Evolutionary conservation across 139 green algal genomes (phyloP).

Genomic region (Parachlorella kessleri): DNA sequence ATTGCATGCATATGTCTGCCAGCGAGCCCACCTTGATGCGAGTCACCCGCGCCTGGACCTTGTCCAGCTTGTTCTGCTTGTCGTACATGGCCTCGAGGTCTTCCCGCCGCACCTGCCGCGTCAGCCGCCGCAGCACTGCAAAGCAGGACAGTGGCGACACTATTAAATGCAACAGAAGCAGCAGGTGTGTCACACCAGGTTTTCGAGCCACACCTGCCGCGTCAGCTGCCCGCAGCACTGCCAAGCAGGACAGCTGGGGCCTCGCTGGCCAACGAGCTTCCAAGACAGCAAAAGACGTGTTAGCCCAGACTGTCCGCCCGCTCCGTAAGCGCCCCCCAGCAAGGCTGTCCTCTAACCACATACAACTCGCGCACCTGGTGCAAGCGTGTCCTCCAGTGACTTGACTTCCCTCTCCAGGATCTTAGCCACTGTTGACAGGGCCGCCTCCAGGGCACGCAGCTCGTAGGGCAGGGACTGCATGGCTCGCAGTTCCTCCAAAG

Average conservation of each 20-base stretch:
- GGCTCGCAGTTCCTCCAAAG: conserved; percentile 8
- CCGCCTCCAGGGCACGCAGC: conserved; percentile 32
- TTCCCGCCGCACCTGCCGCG: conserved; percentile 4
- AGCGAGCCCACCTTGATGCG: conserved; percentile 24
- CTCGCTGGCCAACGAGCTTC: too few species aligned
- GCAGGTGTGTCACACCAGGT: too few species aligned
- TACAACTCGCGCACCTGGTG: background rate
- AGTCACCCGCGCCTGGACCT: background rate
- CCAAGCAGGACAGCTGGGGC: too few species aligned
- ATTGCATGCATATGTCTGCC: too few species aligned
- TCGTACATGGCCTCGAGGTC: conserved; percentile 35
- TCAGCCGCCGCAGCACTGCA: conserved; percentile 26
- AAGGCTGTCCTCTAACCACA: too few species aligned
- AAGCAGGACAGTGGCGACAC: too few species aligned
- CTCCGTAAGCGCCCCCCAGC: too few species aligned
- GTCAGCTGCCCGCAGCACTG: too few species aligned
- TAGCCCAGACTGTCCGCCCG: too few species aligned
- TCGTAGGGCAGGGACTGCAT: conserved; percentile 31
- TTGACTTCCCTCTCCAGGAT: conserved; percentile 13
- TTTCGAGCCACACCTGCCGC: too few species aligned
- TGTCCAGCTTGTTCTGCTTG: conserved; percentile 23
- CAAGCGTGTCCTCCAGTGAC: conserved; percentile 3
- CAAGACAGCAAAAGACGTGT: too few species aligned
- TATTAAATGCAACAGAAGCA: too few species aligned
- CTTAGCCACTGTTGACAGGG: conserved; percentile 22